Evolutionary conservation across 148 eudicot genomes (phyloP).

Genomic region (Heliosperma pusillum): DNA sequence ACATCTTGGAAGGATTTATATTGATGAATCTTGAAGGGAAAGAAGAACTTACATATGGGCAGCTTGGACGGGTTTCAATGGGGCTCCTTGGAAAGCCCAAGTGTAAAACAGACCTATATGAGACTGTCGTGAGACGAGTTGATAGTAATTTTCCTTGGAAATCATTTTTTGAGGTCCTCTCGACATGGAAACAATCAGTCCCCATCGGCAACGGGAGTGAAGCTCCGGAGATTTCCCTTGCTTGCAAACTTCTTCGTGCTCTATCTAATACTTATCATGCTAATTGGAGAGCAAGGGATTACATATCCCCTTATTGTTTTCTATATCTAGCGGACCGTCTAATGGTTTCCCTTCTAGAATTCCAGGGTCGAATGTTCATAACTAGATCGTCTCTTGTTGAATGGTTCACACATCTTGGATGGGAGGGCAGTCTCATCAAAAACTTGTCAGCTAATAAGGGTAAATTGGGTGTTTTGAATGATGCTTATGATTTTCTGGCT

Average conservation of each 20-base stretch:
- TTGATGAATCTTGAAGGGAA: constrained; percentile 12
- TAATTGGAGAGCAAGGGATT: constrained; percentile 27
- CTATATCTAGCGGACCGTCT: constrained; percentile 34
- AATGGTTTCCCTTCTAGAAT: constrained; percentile 21
- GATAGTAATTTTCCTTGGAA: constrained; percentile 26
- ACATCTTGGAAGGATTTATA: constrained; percentile 45
- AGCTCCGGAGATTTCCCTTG: constrained; percentile 14
- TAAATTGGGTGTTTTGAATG: neutral
- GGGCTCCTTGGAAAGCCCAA: constrained; percentile 47
- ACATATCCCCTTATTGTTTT: constrained; percentile 28
- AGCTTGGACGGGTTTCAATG: constrained; percentile 54
- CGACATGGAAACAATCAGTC: neutral
- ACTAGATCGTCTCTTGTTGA: constrained; percentile 35
- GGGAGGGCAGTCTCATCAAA: constrained; percentile 9
- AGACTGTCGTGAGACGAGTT: constrained; percentile 26
- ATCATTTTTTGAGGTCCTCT: constrained; percentile 26
- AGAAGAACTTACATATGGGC: constrained; percentile 35
- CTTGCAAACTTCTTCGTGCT: constrained; percentile 15
- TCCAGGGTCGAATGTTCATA: constrained; percentile 13
- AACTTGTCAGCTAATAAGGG: neutral
- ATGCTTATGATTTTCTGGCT: constrained; percentile 20
- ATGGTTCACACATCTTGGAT: constrained; percentile 25
- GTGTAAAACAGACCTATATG: constrained; percentile 23
- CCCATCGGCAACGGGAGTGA: neutral
- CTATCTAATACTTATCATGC: constrained; percentile 21